These are phyloP conservation scores for Pneumocystis canis DNA, from an alignment of 1,139 yeast species.

Conservation along the genomic window DNA sequence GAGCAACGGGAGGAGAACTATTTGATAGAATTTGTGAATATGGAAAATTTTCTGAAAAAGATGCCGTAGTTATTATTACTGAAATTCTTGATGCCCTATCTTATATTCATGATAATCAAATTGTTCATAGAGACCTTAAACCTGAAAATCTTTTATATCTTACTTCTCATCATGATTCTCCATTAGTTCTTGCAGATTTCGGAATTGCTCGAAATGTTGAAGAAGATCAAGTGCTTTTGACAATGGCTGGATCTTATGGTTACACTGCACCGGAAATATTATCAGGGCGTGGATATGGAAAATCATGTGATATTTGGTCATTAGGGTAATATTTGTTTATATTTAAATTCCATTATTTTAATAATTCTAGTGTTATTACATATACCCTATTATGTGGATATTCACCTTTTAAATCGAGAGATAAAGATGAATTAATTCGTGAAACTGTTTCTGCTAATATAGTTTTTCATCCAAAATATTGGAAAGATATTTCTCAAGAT, in stretches of 20 bases:
- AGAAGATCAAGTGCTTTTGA: constrained; percentile 51
- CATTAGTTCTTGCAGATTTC: constrained; percentile 74
- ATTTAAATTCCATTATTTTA: not conserved
- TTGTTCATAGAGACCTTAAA: constrained; percentile 81
- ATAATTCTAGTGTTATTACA: constrained; percentile 47
- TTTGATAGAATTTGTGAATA: constrained; percentile 66
- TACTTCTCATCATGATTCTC: constrained; percentile 40
- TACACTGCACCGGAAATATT: constrained; percentile 91
- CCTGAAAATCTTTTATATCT: constrained; percentile 76
- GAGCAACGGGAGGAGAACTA: constrained; percentile 73
- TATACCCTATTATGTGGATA: constrained; percentile 85
- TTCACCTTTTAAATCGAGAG: constrained; percentile 80
- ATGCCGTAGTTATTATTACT: constrained; percentile 54
- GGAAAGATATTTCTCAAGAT: constrained; percentile 61
- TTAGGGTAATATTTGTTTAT: constrained; percentile 30
- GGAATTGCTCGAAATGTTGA: constrained; percentile 65
- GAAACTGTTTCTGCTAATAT: constrained; percentile 12
- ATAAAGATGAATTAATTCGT: constrained; percentile 39
- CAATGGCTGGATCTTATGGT: constrained; percentile 82
- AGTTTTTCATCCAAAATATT: constrained; percentile 72
- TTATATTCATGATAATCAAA: constrained; percentile 53
- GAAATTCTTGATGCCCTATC: constrained; percentile 62
- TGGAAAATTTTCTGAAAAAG: constrained; percentile 72
- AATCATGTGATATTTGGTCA: constrained; percentile 88
- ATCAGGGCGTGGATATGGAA: constrained; percentile 65